Percentiles rank a stretch among this genome's conserved stretches.
Conservation (phyloP, 495 filamentous ascomycete species). For the Platismatia glauca region DNA sequence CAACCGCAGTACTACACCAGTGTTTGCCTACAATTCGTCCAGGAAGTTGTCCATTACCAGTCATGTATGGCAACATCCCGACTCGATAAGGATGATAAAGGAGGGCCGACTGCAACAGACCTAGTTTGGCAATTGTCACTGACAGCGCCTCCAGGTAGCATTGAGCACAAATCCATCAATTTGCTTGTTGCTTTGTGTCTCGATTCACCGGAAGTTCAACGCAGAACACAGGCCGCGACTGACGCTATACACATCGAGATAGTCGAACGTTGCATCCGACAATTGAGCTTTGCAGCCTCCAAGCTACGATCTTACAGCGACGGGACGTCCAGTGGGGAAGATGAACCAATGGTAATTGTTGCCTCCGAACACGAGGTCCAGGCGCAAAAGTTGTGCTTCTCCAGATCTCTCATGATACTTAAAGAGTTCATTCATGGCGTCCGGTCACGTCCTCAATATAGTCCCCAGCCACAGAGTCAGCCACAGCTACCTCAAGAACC, state of each 20-base stretch:
- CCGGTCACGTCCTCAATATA: conserved; percentile 45
- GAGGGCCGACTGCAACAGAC: conserved; percentile 50
- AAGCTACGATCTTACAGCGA: conserved; percentile 44
- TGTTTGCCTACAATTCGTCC: conserved; percentile 60
- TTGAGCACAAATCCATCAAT: conserved; percentile 58
- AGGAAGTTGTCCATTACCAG: conserved; percentile 42
- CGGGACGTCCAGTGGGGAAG: conserved; percentile 35
- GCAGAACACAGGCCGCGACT: conserved; percentile 38
- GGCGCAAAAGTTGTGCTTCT: conserved; percentile 52
- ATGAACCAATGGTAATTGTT: conserved; percentile 43
- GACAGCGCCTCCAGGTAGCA: conserved; percentile 55
- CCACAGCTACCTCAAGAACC: conserved; percentile 34
- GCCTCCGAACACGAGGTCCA: conserved; percentile 35
- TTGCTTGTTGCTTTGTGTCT: conserved; percentile 71
- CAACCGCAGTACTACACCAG: conserved; percentile 55
- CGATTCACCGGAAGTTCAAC: conserved; percentile 39
- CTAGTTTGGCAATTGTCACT: conserved; percentile 79
- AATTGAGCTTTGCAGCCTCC: conserved; percentile 60
- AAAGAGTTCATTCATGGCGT: conserved; percentile 48
- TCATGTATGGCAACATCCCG: conserved; percentile 20
- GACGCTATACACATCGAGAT: conserved; percentile 70
- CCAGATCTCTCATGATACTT: conserved; percentile 54
- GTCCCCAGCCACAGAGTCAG: conserved; percentile 35
- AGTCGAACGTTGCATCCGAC: conserved; percentile 66
- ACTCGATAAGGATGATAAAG: conserved; percentile 5